Evolutionary conservation across 2,329 filamentous ascomycete genomes (phyloP).

Genomic region (Talaromyces sp.): DNA sequence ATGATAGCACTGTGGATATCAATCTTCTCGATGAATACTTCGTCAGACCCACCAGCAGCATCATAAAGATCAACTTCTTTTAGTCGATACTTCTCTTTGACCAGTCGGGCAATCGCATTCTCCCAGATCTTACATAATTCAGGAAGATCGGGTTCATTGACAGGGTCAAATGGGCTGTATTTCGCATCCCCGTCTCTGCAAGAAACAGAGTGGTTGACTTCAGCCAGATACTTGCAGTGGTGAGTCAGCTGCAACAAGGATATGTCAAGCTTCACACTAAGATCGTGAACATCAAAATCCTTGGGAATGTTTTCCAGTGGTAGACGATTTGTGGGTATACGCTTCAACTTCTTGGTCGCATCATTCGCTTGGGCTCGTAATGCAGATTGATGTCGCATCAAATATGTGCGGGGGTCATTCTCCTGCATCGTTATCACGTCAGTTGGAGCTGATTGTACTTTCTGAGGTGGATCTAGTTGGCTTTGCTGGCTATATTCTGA

Average conservation of each 20-base stretch:
- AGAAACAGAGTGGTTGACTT: slow-evolving; percentile 6
- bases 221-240: slow-evolving; percentile 2
- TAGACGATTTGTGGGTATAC: slow-evolving; percentile 25
- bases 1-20: slow-evolving; percentile 21
- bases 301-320: slow-evolving; percentile 31
- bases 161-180: not conserved
- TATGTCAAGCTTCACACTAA: slow-evolving; percentile 19
- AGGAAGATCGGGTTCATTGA: not conserved
- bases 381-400: slow-evolving; percentile 26
- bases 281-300: slow-evolving; percentile 24
- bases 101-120: slow-evolving; percentile 19
- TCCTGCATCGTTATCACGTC: slow-evolving; percentile 17
- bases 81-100: slow-evolving; percentile 22
- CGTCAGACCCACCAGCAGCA: slow-evolving; percentile 18
- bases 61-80: slow-evolving; percentile 13
- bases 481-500: slow-evolving; percentile 12
- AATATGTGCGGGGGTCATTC: slow-evolving; percentile 31
- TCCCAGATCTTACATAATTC: slow-evolving; percentile 22
- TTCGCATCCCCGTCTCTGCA: not conserved
- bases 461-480: not conserved
- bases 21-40: slow-evolving; percentile 12
- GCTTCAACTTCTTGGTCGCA: slow-evolving; percentile 16
- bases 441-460: not conserved
- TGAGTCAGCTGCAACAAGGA: not conserved
- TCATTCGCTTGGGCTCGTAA: not conserved